Conservation (phyloP, 495 filamentous ascomycete genomes). For the Podospora tetraspora region DNA sequence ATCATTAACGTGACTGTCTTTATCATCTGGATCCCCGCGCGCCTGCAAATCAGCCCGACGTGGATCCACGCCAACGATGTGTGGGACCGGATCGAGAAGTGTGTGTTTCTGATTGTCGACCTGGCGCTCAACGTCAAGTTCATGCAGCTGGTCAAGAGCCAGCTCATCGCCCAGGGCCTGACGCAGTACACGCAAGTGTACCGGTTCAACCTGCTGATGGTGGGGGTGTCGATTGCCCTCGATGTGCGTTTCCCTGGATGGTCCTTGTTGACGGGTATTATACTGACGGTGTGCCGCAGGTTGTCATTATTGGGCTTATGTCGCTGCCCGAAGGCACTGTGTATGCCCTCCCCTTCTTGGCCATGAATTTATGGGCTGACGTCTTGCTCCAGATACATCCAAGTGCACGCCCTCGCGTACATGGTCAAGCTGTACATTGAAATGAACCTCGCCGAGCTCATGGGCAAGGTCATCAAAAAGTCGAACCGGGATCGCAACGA, state of each 20-base stretch:
- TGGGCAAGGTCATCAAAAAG: slow-evolving; percentile 33
- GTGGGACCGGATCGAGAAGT: slow-evolving; percentile 50
- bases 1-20: slow-evolving; percentile 46
- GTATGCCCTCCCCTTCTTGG: slow-evolving; percentile 11
- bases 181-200: slow-evolving; percentile 46
- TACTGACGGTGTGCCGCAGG: slow-evolving; percentile 8
- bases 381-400: slow-evolving; percentile 36
- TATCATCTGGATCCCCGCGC: slow-evolving; percentile 47
- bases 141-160: slow-evolving; percentile 39
- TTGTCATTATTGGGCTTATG: slow-evolving; percentile 30
- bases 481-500: slow-evolving; percentile 3
- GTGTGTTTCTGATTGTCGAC: slow-evolving; percentile 45
- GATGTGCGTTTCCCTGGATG: slow-evolving; percentile 30
- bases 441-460: slow-evolving; percentile 49
- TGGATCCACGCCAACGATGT: slow-evolving; percentile 36
- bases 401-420: slow-evolving; percentile 49
- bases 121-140: slow-evolving; percentile 45
- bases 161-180: slow-evolving; percentile 44
- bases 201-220: slow-evolving; percentile 47
- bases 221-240: slow-evolving; percentile 44
- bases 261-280: neutral
- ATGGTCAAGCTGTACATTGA: slow-evolving; percentile 50
- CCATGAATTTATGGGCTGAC: neutral
- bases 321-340: slow-evolving; percentile 24
- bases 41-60: slow-evolving; percentile 30